phyloP scores from a whole-genome alignment of 2,329 filamentous ascomycete genomes.

The Exserohilum rostratum region DNA sequence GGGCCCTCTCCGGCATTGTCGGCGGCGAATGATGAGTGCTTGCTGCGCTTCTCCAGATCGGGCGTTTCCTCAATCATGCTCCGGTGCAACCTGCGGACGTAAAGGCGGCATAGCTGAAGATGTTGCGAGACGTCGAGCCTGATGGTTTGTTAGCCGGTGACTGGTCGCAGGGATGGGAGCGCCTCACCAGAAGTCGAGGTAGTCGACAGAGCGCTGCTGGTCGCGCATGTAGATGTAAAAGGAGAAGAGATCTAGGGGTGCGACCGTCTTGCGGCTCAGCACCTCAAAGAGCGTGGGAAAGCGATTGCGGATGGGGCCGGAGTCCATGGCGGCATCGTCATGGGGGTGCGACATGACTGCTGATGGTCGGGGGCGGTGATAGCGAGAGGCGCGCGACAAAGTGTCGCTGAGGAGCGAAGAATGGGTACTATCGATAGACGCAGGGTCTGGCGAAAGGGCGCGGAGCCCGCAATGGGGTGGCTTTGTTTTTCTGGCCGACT shows the following conservation, averaged over 20 bases:
- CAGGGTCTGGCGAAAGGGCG: conserved; percentile 22
- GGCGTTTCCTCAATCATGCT: conserved; percentile 93
- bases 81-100: conserved; percentile 90
- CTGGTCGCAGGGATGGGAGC: background rate
- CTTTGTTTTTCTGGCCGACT: conserved; percentile 4
- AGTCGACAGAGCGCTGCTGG: conserved; percentile 96
- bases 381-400: conserved; percentile 25
- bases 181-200: conserved; percentile 93
- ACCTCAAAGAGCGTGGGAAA: conserved; percentile 96
- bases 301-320: conserved; percentile 68
- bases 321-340: conserved; percentile 13
- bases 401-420: conserved; percentile 20
- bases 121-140: conserved; percentile 99
- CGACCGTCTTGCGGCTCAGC: conserved; percentile 87
- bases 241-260: conserved; percentile 94
- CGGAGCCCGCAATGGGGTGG: conserved; percentile 27
- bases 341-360: conserved; percentile 33
- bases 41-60: conserved; percentile 83
- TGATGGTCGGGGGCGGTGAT: conserved; percentile 3
- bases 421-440: conserved; percentile 31
- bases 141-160: conserved; percentile 29
- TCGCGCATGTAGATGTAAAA: conserved; percentile 99
- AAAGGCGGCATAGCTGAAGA: conserved; percentile 96
- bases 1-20: conserved; percentile 68
- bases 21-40: conserved; percentile 80